A percentile compares a stretch with the other conserved stretches of the same genome.
Evolutionary conservation across 192 early-diverging fungal species (phyloP).

Genomic region (Coemansia sp.): DNA sequence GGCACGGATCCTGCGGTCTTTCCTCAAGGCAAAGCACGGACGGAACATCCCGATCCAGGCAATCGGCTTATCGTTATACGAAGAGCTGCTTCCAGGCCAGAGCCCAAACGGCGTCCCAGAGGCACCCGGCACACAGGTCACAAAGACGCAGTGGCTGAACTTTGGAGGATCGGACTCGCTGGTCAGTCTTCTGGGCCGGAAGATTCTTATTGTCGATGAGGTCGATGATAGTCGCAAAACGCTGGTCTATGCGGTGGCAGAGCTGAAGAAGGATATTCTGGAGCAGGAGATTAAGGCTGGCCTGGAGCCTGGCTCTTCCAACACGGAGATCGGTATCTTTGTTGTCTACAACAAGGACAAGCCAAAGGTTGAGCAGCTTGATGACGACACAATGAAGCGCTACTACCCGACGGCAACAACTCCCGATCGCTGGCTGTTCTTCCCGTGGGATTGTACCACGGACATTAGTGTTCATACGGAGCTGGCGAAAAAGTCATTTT

Average conservation of each 20-base stretch:
- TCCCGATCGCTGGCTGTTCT: slow-evolving; percentile 73
- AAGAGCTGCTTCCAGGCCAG: slow-evolving; percentile 56
- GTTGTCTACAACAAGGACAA: slow-evolving; percentile 82
- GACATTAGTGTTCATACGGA: slow-evolving; percentile 73
- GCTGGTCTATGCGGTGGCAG: slow-evolving; percentile 69
- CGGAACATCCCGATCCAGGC: slow-evolving; percentile 79
- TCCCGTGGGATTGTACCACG: slow-evolving; percentile 70
- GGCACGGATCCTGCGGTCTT: slow-evolving; percentile 72
- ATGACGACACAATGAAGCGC: slow-evolving; percentile 59
- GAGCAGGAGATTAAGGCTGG: slow-evolving; percentile 50
- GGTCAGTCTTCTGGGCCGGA: slow-evolving; percentile 64
- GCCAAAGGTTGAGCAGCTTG: slow-evolving; percentile 65
- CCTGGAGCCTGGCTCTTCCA: slow-evolving; percentile 38
- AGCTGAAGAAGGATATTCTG: slow-evolving; percentile 69
- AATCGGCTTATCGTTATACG: slow-evolving; percentile 74
- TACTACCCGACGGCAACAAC: slow-evolving; percentile 75
- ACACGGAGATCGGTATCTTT: slow-evolving; percentile 69
- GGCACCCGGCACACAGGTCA: slow-evolving; percentile 59
- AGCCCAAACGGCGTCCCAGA: slow-evolving; percentile 52
- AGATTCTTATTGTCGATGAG: slow-evolving; percentile 77
- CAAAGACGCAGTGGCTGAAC: slow-evolving; percentile 82
- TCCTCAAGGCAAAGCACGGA: slow-evolving; percentile 65
- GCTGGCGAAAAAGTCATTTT: slow-evolving; percentile 42
- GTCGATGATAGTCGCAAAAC: slow-evolving; percentile 78
- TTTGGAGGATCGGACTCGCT: slow-evolving; percentile 66